Evolutionary conservation across 2,329 filamentous ascomycete genomes (phyloP).

Genomic region (Cytospora mali): DNA sequence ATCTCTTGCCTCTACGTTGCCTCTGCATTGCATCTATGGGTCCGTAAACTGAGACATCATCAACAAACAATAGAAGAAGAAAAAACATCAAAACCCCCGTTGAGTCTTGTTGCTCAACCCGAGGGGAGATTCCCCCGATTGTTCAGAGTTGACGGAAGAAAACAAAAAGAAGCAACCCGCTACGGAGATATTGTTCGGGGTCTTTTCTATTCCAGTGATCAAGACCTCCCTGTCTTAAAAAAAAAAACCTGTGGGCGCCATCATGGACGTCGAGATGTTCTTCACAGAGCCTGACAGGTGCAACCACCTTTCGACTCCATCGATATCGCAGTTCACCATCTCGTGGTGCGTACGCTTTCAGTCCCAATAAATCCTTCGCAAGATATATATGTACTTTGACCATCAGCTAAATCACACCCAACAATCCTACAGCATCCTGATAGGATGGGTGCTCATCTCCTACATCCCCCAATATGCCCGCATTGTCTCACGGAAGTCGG

Average conservation of each 20-base stretch:
- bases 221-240: not conserved
- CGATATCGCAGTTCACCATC: not conserved
- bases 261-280: not conserved
- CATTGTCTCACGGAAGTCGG: constrained; percentile 48
- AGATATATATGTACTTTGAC: no score
- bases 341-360: not conserved
- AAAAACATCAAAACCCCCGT: not conserved
- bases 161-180: not conserved
- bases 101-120: not conserved
- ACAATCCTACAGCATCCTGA: constrained; percentile 2
- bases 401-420: not conserved
- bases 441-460: constrained; percentile 8
- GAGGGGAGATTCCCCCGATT: not conserved
- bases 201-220: no score
- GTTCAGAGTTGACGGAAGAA: not conserved
- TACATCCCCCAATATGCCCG: constrained; percentile 10
- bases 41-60: not conserved
- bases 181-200: not conserved
- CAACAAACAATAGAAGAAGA: not conserved
- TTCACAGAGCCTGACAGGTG: constrained; percentile 1
- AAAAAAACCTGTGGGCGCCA: not conserved
- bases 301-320: not conserved
- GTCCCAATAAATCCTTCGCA: not conserved
- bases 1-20: not conserved
- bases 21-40: no score